Evolutionary conservation across 306 rosid species (phyloP).

Genomic region (Gynostemma pentaphyllum): DNA sequence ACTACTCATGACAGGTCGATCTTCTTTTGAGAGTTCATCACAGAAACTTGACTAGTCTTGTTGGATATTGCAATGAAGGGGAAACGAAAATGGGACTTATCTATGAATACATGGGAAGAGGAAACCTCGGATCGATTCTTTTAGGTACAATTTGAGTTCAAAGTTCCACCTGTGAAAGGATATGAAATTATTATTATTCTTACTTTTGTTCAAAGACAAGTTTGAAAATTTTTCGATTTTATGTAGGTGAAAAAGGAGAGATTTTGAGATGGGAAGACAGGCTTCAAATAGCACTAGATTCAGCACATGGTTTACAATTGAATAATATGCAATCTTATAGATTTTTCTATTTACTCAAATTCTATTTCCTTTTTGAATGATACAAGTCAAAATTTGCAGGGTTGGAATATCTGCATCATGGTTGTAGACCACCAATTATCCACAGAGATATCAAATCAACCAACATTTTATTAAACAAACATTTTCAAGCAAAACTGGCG

Average conservation of each 20-base stretch:
- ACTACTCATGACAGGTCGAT: slow-evolving; percentile 13
- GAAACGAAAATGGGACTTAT: slow-evolving; percentile 4
- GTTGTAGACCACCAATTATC: slow-evolving; percentile 4
- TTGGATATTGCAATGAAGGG: slow-evolving; percentile 16
- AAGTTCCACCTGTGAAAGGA: no score
- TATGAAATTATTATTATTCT: no score
- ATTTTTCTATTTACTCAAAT: background rate
- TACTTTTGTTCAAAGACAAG: no score
- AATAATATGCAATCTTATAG: background rate
- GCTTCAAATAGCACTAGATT: slow-evolving; percentile 3
- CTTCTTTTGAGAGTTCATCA: slow-evolving; percentile 22
- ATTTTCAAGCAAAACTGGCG: background rate
- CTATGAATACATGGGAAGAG: slow-evolving; percentile 26
- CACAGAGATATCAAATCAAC: slow-evolving; percentile 3
- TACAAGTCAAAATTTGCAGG: background rate
- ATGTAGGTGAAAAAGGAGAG: background rate
- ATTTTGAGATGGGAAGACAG: slow-evolving; percentile 3
- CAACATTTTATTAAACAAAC: background rate
- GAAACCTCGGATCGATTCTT: background rate
- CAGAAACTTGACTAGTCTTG: slow-evolving; percentile 18
- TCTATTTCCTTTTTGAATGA: background rate
- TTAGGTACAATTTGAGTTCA: slow-evolving; percentile 4
- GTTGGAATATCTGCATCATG: slow-evolving; percentile 1
- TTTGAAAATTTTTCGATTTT: background rate
- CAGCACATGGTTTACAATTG: background rate